Evolutionary conservation across 2,329 filamentous ascomycete species (phyloP), one percentile per base, ranked within the genome.

Genomic region (Ophiostoma novo-ulmi): DNA sequence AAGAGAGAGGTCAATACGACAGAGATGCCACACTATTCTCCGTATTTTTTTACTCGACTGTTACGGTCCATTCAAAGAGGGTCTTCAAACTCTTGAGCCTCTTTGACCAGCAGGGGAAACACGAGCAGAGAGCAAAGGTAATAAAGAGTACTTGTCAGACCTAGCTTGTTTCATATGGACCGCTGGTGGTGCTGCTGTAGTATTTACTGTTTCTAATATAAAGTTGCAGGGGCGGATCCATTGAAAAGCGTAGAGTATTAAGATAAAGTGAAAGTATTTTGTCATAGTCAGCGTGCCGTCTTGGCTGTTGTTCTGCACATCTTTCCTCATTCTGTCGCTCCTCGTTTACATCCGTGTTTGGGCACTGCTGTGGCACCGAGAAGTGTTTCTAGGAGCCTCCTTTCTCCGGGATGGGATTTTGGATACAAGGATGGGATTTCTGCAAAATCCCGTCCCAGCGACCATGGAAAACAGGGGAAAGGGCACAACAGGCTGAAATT

Each of bases 341-440:
- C n/a, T 58, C 52, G 52, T 58, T 58, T 58, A 22, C 52, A 58
- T 58, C 22, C 52, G n/a, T 58, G 52, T 58, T 58, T 58, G 52
- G 52, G 52, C n/a, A 26, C 52, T 26, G 52, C 14, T 58, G 7
- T 58, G 52, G 52, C 52, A 58, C 52, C 31, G 52, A 11, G 5
- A 7, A 58, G 52, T 26, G 52, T 58, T 58, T 58, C 52, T 14
- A 58, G 22, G 52, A 14, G 17, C 52, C n/a, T 26, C 22, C 66
- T 63, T 14, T 63, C 58, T 41, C 67, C 66, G 41, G n/a, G 44
- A 71, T 71, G 70, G 70, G 14, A 70, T 70, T 71, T 71, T 31
- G 22, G 68, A 71, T 64, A 64, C 64, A 20, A 63, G 63, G 8
- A 71, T 71, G 70, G 64, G 20, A 71, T 71, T 71, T 44, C 63